These are phyloP conservation scores for Moringa oleifera DNA, from an alignment of 345 rosid genomes.

Conservation along the genomic window DNA sequence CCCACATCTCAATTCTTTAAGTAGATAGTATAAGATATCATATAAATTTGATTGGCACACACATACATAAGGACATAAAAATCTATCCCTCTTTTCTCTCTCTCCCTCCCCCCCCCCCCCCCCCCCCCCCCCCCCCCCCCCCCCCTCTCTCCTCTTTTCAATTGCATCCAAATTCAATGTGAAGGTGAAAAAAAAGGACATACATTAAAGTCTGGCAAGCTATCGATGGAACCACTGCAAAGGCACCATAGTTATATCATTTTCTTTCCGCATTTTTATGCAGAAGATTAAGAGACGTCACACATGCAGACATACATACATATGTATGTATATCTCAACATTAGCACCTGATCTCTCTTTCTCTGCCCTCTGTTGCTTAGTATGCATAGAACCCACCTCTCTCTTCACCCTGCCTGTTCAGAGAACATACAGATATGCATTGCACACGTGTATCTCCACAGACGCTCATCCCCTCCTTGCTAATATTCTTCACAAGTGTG, in stretches of 20 bases:
- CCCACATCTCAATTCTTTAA: not conserved
- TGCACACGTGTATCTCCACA: constrained; percentile 27
- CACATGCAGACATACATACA: not conserved
- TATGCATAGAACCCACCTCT: not conserved
- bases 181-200: not conserved
- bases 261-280: not conserved
- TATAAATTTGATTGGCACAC: no score
- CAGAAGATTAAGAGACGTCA: no score
- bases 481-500: constrained; percentile 38
- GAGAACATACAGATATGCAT: constrained; percentile 16
- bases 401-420: constrained; percentile 21
- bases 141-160: no score
- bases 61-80: no score
- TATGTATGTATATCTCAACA: not conserved
- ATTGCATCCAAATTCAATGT: not conserved
- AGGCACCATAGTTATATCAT: not conserved
- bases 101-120: no score
- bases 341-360: not conserved
- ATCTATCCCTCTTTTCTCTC: no score
- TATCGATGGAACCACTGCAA: not conserved
- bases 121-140: no score
- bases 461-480: constrained; percentile 24
- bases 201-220: not conserved
- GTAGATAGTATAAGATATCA: no score
- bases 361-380: no score